A percentile compares a stretch with the other conserved stretches of the same genome.
These are phyloP conservation scores for Cochlearia excelsa DNA, from an alignment of 345 rosid genomes.

Conservation along the genomic window DNA sequence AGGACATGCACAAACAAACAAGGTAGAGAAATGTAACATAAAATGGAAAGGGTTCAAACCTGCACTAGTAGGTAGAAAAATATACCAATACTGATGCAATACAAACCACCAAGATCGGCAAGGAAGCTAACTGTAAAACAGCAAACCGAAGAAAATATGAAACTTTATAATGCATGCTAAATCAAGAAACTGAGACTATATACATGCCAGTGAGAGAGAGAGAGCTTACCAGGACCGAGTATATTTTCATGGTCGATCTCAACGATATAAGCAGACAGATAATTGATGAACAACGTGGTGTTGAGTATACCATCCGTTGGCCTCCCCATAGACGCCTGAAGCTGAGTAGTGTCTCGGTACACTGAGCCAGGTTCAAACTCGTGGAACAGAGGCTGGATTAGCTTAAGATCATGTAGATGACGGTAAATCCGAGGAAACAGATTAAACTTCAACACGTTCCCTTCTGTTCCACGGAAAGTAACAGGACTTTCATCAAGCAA, in stretches of 20 bases:
- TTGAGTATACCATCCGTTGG: slow-evolving; percentile 67
- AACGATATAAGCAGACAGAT: slow-evolving; percentile 74
- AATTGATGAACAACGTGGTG: slow-evolving; percentile 70
- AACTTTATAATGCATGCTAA: slow-evolving; percentile 3
- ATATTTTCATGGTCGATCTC: slow-evolving; percentile 70
- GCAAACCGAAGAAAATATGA: slow-evolving; percentile 11
- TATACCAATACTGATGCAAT: slow-evolving; percentile 87
- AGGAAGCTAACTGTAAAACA: slow-evolving; percentile 84
- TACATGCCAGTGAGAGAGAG: not conserved
- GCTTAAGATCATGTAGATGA: slow-evolving; percentile 62
- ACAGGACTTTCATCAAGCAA: slow-evolving; percentile 56
- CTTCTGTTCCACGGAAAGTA: slow-evolving; percentile 71
- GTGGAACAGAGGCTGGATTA: slow-evolving; percentile 86
- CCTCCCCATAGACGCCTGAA: slow-evolving; percentile 66
- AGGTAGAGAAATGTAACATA: not conserved
- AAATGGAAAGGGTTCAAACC: slow-evolving; percentile 44
- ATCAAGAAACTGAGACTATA: slow-evolving; percentile 5
- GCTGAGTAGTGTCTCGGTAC: slow-evolving; percentile 54
- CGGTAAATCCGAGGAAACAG: slow-evolving; percentile 75
- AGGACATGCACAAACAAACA: not conserved
- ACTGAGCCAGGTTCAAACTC: slow-evolving; percentile 81
- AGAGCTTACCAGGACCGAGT: slow-evolving; percentile 76
- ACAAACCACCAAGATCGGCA: slow-evolving; percentile 97
- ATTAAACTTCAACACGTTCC: slow-evolving; percentile 73
- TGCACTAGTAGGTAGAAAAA: slow-evolving; percentile 90